Conservation (phyloP, 345 rosid genomes). For the Eutrema yunnanense region DNA sequence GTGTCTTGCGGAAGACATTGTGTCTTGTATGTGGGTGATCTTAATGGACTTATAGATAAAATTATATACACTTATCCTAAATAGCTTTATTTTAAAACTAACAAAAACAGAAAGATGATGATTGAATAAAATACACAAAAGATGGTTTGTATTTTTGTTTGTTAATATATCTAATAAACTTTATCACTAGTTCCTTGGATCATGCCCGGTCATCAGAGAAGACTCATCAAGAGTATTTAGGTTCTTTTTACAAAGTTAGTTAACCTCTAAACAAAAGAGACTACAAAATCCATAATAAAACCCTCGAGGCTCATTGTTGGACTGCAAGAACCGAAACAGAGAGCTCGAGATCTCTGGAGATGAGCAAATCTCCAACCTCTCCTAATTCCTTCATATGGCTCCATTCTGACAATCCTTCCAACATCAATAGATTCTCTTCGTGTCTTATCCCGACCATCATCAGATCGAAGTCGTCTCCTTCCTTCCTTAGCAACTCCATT, state of each 20-base stretch:
- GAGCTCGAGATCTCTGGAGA: slow-evolving; percentile 30
- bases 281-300: neutral
- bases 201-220: neutral
- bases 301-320: slow-evolving; percentile 29
- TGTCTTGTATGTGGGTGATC: too few relatives aligned
- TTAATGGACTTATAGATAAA: too few relatives aligned
- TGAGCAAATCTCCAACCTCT: slow-evolving; percentile 37
- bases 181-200: neutral
- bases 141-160: neutral
- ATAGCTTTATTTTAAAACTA: neutral
- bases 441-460: slow-evolving; percentile 44
- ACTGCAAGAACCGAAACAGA: slow-evolving; percentile 33
- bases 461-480: slow-evolving; percentile 32
- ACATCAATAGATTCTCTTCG: slow-evolving; percentile 11
- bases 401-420: slow-evolving; percentile 38
- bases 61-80: neutral
- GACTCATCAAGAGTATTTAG: neutral
- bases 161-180: neutral
- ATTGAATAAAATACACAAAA: neutral
- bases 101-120: neutral
- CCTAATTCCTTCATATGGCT: slow-evolving; percentile 36
- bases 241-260: neutral
- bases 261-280: neutral
- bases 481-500: slow-evolving; percentile 1
- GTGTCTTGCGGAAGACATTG: too few relatives aligned